Evolutionary conservation across 306 rosid genomes (phyloP).

Genomic region (Herpetospermum pedunculosum): DNA sequence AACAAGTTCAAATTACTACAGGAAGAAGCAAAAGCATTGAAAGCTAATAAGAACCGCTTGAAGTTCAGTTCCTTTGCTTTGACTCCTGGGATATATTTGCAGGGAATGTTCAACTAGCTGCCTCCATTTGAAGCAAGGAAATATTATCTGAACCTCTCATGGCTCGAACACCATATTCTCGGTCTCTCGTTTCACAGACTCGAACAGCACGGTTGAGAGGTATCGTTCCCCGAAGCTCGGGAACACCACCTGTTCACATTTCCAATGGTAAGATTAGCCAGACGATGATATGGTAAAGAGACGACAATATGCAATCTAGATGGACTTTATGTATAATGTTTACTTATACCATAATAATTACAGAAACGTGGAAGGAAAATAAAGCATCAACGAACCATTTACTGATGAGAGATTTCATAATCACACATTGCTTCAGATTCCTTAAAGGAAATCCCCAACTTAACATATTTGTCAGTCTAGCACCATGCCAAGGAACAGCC

Average conservation of each 20-base stretch:
- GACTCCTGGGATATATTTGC: background rate
- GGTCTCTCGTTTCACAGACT: constrained; percentile 8
- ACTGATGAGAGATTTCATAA: too few species aligned
- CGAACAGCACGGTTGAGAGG: constrained; percentile 5
- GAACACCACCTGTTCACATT: constrained; percentile 10
- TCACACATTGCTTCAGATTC: too few species aligned
- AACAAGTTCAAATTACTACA: background rate
- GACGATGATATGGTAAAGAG: too few species aligned
- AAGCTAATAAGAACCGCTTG: background rate
- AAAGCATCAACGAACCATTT: too few species aligned
- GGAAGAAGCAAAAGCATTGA: background rate
- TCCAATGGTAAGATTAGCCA: background rate
- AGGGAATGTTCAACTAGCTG: background rate
- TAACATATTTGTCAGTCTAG: too few species aligned
- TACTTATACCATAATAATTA: too few species aligned
- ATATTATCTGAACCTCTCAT: background rate
- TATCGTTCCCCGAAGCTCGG: constrained; percentile 7
- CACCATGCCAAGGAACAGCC: too few species aligned
- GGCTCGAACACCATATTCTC: constrained; percentile 8
- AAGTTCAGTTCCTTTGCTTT: background rate
- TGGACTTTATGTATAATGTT: too few species aligned
- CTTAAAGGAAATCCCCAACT: too few species aligned
- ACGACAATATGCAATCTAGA: too few species aligned
- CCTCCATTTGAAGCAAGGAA: background rate
- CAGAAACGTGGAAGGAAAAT: too few species aligned